Evolutionary conservation across 257 asterid species (phyloP).

Genomic region (Osmanthus fragrans): DNA sequence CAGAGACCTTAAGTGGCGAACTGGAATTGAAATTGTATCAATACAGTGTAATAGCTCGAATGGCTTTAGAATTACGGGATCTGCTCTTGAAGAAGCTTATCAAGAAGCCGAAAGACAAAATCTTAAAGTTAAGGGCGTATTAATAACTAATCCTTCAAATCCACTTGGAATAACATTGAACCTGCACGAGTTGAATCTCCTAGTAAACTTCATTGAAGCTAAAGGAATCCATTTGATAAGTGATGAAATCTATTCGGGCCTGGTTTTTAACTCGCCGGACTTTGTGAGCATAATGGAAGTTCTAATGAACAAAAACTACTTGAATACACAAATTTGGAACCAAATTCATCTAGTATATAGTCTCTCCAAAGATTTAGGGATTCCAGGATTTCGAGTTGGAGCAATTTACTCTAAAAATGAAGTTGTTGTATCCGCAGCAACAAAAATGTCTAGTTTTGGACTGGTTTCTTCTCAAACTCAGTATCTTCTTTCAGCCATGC

Average conservation of each 20-base stretch:
- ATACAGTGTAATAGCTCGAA: slow-evolving; percentile 68
- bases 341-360: slow-evolving; percentile 81
- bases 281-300: slow-evolving; percentile 71
- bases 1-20: slow-evolving; percentile 89
- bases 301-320: slow-evolving; percentile 36
- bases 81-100: slow-evolving; percentile 69
- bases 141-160: slow-evolving; percentile 82
- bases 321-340: slow-evolving; percentile 37
- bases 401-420: slow-evolving; percentile 64
- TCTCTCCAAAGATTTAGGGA: slow-evolving; percentile 87
- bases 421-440: slow-evolving; percentile 69
- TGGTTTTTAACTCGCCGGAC: slow-evolving; percentile 58
- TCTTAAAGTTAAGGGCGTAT: slow-evolving; percentile 72
- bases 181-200: slow-evolving; percentile 54
- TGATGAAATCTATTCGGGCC: slow-evolving; percentile 83
- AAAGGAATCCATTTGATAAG: slow-evolving; percentile 74
- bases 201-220: slow-evolving; percentile 50
- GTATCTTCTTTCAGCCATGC: slow-evolving; percentile 63
- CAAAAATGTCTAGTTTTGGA: slow-evolving; percentile 90
- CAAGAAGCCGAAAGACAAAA: slow-evolving; percentile 51
- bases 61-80: slow-evolving; percentile 60
- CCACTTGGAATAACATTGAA: slow-evolving; percentile 69
- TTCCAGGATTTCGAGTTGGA: slow-evolving; percentile 90
- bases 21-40: slow-evolving; percentile 78
- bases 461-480: slow-evolving; percentile 82